Evolutionary conservation across 2,329 filamentous ascomycete species (phyloP).

Genomic region (Xylariaceae sp.): DNA sequence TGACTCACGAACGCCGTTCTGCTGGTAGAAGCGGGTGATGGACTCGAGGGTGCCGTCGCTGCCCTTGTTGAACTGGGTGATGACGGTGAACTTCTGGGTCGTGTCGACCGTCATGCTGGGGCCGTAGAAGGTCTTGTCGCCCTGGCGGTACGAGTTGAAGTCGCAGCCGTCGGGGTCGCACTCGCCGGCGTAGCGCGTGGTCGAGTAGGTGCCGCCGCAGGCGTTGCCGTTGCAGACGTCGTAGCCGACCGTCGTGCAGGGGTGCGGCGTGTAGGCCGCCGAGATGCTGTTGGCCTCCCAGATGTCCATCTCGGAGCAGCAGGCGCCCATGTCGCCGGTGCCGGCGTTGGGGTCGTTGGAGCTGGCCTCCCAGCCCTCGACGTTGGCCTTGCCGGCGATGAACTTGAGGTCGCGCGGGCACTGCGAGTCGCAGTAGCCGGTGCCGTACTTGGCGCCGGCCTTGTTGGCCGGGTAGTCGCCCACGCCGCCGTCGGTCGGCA

Average conservation of each 20-base stretch:
- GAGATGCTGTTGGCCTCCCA: slow-evolving; percentile 57
- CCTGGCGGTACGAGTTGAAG: slow-evolving; percentile 57
- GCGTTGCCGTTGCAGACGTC: slow-evolving; percentile 35
- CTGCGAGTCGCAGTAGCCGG: slow-evolving; percentile 45
- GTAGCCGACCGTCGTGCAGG: slow-evolving; percentile 41
- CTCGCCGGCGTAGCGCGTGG: slow-evolving; percentile 44
- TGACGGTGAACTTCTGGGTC: slow-evolving; percentile 46
- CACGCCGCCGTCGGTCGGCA: slow-evolving; percentile 46
- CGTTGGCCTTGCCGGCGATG: slow-evolving; percentile 40
- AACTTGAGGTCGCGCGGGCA: slow-evolving; percentile 42
- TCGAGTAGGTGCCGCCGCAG: slow-evolving; percentile 40
- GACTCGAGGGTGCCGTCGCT: slow-evolving; percentile 40
- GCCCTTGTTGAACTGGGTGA: slow-evolving; percentile 47
- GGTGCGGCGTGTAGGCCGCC: slow-evolving; percentile 52
- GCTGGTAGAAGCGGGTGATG: slow-evolving; percentile 51
- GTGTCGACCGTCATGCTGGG: slow-evolving; percentile 47
- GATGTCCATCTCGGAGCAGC: slow-evolving; percentile 52
- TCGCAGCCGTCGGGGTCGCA: slow-evolving; percentile 60
- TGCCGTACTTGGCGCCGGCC: slow-evolving; percentile 46
- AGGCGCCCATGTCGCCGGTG: slow-evolving; percentile 40
- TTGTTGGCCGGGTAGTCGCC: slow-evolving; percentile 37
- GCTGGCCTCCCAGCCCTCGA: slow-evolving; percentile 37
- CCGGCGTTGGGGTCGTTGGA: slow-evolving; percentile 42
- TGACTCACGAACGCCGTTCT: too few species aligned
- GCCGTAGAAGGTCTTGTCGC: slow-evolving; percentile 51